phyloP scores from a whole-genome alignment of 257 asterid species.

The Solanum piurae region DNA sequence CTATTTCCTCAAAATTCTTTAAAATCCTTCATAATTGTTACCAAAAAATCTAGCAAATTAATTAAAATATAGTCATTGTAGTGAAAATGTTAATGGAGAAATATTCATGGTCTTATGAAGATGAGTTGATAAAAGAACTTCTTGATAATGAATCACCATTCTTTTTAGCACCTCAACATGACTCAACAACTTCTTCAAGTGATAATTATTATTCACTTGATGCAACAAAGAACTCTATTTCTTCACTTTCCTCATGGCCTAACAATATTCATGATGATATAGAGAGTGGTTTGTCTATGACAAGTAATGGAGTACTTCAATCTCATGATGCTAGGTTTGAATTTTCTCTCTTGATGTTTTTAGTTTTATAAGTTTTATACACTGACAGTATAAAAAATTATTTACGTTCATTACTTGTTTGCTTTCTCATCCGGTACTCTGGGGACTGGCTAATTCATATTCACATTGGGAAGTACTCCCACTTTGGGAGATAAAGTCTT shows the following conservation, averaged over 20 bases:
- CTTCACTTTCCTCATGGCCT: constrained; percentile 14
- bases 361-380: background rate
- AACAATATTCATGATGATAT: constrained; percentile 8
- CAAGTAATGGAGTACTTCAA: constrained; percentile 11
- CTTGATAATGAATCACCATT: constrained; percentile 42
- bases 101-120: constrained; percentile 7
- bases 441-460: no score
- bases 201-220: background rate
- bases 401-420: no score
- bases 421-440: no score
- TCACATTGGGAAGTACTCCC: background rate
- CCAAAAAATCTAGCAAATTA: background rate
- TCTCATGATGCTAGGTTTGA: constrained; percentile 30
- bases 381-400: background rate
- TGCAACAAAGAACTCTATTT: background rate
- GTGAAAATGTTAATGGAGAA: constrained; percentile 15
- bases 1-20: constrained; percentile 7
- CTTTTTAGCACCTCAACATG: constrained; percentile 19
- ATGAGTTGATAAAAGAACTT: constrained; percentile 46
- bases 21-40: constrained; percentile 2
- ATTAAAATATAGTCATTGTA: background rate
- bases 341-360: background rate
- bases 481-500: background rate
- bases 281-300: constrained; percentile 17
- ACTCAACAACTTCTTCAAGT: background rate